Evolutionary conservation across 768 basidiomycete genomes (phyloP), one percentile per base, ranked within the genome.

Genomic region (Fibroporia radiculosa): DNA sequence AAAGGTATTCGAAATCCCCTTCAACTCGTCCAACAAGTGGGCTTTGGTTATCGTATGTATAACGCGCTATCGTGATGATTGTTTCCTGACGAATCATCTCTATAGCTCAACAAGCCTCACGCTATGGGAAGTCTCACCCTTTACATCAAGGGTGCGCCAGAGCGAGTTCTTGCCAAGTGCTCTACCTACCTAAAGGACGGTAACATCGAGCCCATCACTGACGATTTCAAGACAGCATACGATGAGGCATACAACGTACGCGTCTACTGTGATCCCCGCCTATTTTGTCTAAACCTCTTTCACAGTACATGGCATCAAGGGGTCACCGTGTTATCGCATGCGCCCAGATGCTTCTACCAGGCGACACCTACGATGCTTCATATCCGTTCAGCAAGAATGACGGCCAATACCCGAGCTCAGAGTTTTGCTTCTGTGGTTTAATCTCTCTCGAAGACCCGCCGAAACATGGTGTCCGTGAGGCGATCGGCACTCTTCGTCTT

Each of bases 11-110:
- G 80, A 82, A 64, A 78, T 84, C 12, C 82, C 82, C 24, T 84
- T 84, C 66, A 84, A 84, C 56, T 78, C 80, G 8, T 76, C 74
- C 14, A 82, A 82, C 57, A 84, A 84, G 64, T 84, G 82, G 82
- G 80, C 82, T 18, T 58, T 84, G 41, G 78, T 78, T 37, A 80
- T 81, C 36, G 80, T 80, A 44, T 59, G 74, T 69, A 12, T 26
- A 22, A 4, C 25, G 13, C 27, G 11, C 11, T n/a, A 20, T 13
- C 16, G 26, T 48, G 20, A 24, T 48, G 33, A 19, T 11, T 18
- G 4, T 31, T 22, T 38, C 7, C 26, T 20, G 19, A 40, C 38
- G 40, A 19, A 40, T 36, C 42, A 16, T 6, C 40, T 11, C 40
- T 36, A 11, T 41, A 82, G 79, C 61, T 82, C 28, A 69, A 78